Base-by-base conservation (phyloP, 257 asterid genomes). In the Nicotiana benthamiana region DNA sequence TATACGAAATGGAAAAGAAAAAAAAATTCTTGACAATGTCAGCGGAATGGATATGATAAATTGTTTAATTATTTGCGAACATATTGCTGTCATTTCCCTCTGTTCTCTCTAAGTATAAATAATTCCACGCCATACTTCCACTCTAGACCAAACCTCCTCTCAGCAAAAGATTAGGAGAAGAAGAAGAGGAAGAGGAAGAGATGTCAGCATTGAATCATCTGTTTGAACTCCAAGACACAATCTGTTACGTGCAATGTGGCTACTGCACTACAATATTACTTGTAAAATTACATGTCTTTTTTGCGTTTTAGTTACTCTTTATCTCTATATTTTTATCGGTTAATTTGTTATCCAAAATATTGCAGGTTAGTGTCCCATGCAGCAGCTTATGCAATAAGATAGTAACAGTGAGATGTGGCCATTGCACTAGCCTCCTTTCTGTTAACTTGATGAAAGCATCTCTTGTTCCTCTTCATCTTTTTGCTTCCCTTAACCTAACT, bases 321-420 rank as follows among this genome's bases (percentile, higher is more conserved):
- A 43, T 26, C 22, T 8, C 18, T 28, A 5, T 5, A 40, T 68
- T 30, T 30, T 56, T 22, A 26, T 52, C 15, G 9, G 17, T 80
- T 34, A 27, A 22, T n/a, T 62, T 62, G 40, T 62, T 6, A 27
- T 24, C 30, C 13, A 70, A n/a, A 18, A 36, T 20, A 20, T 51
- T 86, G 80, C 89, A 93, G 98, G 98, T 94, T 32, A 89, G 86
- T 28, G 97, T 93, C 56, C 98, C 98, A 70, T 84, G 83, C 84
- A 89, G 80, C 83, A 88, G 90, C 86, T 85, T 91, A 60, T 63
- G 78, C 24, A 72, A 89, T 28, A 83, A 81, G 89, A 89, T 83
- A 72, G 91, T 91, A 67, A 88, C 90, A n/a, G 94, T 94, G 30
- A 87, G 86, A 85, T 94, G 98, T 75, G 98, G 97, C 15, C 96